These are phyloP conservation scores for Gnaphalium uliginosum DNA, from an alignment of 129 eudicot species.

Conservation along the genomic window DNA sequence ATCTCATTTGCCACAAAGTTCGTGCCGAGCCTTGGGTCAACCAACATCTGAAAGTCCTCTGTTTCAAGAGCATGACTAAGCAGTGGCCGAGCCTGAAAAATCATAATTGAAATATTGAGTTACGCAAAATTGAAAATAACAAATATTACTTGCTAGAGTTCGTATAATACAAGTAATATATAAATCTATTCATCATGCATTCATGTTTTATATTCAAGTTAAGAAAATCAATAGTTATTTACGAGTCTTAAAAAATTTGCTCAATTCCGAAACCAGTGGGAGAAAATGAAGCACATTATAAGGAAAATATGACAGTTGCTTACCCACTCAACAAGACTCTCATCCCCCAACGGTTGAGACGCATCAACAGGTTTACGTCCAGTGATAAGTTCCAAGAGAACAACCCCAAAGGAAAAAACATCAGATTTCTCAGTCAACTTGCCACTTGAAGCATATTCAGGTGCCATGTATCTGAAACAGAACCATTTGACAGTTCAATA, in stretches of 20 bases:
- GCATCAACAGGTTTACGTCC: conserved; percentile 93
- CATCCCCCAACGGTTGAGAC: conserved; percentile 79
- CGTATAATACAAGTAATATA: not conserved
- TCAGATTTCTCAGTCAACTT: conserved; percentile 91
- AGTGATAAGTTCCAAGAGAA: conserved; percentile 84
- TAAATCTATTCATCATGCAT: not conserved
- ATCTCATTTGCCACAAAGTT: conserved; percentile 59
- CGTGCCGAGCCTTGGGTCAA: conserved; percentile 73
- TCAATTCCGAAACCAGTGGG: conserved; percentile 2
- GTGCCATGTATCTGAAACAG: conserved; percentile 83
- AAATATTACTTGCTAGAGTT: not conserved
- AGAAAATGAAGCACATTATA: not conserved
- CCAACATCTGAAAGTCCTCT: conserved; percentile 52
- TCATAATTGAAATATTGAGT: not conserved
- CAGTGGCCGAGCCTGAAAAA: conserved; percentile 83
- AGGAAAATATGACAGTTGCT: conserved; percentile 19
- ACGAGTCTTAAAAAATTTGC: not conserved
- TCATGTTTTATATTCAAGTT: not conserved
- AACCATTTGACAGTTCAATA: conserved; percentile 4
- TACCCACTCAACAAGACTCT: conserved; percentile 92
- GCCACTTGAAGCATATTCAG: conserved; percentile 93
- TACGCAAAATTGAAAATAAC: not conserved
- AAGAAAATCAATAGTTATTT: not conserved
- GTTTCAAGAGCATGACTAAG: conserved; percentile 69
- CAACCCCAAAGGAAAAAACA: conserved; percentile 84